These are phyloP conservation scores for Kazachstania sp. DNA, from an alignment of 1,139 yeast species.

Conservation along the genomic window DNA sequence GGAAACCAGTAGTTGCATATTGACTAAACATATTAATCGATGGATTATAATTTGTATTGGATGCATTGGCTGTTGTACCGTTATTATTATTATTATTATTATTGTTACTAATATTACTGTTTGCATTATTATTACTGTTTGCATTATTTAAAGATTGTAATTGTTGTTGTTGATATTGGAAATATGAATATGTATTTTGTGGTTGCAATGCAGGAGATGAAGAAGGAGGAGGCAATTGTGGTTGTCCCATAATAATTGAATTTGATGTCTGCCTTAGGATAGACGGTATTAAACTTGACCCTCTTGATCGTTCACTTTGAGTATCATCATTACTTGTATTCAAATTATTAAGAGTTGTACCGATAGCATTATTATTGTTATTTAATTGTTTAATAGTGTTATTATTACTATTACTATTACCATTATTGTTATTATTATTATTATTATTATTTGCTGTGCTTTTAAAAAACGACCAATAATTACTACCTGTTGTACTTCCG, in stretches of 20 bases:
- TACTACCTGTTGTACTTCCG: constrained; percentile 9
- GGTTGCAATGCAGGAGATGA: constrained; percentile 10
- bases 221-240: constrained; percentile 18
- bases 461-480: constrained; percentile 20
- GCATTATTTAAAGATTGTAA: constrained; percentile 8
- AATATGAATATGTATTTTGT: constrained; percentile 18
- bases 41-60: constrained; percentile 2
- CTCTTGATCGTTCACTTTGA: constrained; percentile 12
- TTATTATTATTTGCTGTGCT: constrained; percentile 5
- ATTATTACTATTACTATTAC: background rate
- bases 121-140: constrained; percentile 9
- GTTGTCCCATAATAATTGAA: constrained; percentile 12
- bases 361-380: background rate
- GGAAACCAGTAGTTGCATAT: constrained; percentile 20
- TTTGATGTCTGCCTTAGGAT: constrained; percentile 17
- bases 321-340: constrained; percentile 8
- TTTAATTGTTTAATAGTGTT: background rate
- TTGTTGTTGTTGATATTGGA: constrained; percentile 18
- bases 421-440: too few relatives aligned
- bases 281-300: constrained; percentile 20
- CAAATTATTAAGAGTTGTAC: background rate
- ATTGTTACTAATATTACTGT: constrained; percentile 3
- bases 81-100: background rate
- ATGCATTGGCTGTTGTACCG: background rate
- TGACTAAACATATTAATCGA: constrained; percentile 18